A percentile compares a stretch with the other conserved stretches of the same genome.
These are phyloP conservation scores for Clonostachys chloroleuca DNA, from an alignment of 2,329 filamentous ascomycete genomes.

Conservation along the genomic window DNA sequence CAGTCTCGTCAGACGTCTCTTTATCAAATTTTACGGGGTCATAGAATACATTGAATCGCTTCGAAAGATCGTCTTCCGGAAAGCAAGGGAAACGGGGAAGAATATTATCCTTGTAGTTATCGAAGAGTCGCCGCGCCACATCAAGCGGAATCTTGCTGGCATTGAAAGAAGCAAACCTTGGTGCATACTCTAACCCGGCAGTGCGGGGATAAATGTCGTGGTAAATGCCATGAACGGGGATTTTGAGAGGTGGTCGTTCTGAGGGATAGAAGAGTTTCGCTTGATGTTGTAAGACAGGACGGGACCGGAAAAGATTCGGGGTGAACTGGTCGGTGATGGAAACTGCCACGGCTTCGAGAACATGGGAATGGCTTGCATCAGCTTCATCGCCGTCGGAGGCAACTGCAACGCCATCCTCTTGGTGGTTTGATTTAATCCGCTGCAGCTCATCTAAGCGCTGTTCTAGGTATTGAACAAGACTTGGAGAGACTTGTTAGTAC, in stretches of 20 bases:
- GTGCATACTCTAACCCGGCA: slow-evolving; percentile 3
- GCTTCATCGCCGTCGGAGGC: background rate
- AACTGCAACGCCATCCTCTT: background rate
- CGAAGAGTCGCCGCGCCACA: slow-evolving; percentile 9
- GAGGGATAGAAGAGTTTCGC: slow-evolving; percentile 12
- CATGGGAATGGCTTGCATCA: background rate
- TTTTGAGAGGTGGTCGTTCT: slow-evolving; percentile 12
- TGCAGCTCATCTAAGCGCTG: background rate
- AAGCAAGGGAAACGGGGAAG: slow-evolving; percentile 11
- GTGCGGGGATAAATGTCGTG: slow-evolving; percentile 4
- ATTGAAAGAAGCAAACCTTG: slow-evolving; percentile 3
- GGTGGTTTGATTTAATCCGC: background rate
- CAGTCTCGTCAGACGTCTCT: background rate
- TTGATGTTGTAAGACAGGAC: slow-evolving; percentile 2
- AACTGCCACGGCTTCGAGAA: background rate
- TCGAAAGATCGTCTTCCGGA: slow-evolving; percentile 4
- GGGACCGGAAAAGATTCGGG: background rate
- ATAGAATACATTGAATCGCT: slow-evolving; percentile 8
- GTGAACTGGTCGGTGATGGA: background rate
- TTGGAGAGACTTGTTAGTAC: background rate
- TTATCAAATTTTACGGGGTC: too few relatives aligned
- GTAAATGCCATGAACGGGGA: slow-evolving; percentile 9
- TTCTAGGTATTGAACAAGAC: background rate
- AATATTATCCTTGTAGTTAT: slow-evolving; percentile 10
- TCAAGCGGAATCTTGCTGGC: slow-evolving; percentile 7